Conservation (phyloP, 2,329 filamentous ascomycete genomes). For the Xylaria sp. region DNA sequence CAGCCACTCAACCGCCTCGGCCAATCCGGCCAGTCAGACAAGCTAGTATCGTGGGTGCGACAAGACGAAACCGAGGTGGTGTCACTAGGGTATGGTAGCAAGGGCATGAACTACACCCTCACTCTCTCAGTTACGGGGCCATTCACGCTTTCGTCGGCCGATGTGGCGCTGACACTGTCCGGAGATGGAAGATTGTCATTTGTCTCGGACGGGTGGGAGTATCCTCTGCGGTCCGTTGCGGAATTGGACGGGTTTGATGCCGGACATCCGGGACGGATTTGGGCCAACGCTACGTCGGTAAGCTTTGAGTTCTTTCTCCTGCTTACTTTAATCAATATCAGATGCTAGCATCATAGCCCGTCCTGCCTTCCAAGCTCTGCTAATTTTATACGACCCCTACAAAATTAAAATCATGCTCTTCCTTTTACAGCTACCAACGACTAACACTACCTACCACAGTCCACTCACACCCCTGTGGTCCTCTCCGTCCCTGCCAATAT, state of each 20-base stretch:
- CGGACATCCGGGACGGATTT: slow-evolving; percentile 56
- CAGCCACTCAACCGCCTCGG: neutral
- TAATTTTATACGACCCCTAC: too few species aligned
- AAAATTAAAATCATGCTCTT: too few species aligned
- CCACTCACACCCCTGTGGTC: slow-evolving; percentile 49
- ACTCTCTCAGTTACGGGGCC: slow-evolving; percentile 45
- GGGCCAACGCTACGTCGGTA: slow-evolving; percentile 51
- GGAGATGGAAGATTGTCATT: slow-evolving; percentile 48
- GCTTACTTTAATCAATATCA: neutral
- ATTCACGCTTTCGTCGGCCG: slow-evolving; percentile 51
- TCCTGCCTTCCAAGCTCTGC: too few species aligned
- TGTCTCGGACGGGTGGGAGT: slow-evolving; percentile 49
- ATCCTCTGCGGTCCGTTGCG: slow-evolving; percentile 54
- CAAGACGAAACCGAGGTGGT: slow-evolving; percentile 4
- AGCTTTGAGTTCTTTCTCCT: neutral
- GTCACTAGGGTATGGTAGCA: slow-evolving; percentile 45
- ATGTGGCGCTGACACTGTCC: slow-evolving; percentile 48
- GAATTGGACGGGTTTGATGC: slow-evolving; percentile 52
- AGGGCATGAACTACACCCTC: slow-evolving; percentile 54
- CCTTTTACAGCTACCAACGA: too few species aligned
- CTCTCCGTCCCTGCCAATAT: slow-evolving; percentile 44
- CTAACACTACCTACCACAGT: slow-evolving; percentile 31
- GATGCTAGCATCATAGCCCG: too few species aligned
- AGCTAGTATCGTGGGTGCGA: slow-evolving; percentile 43
- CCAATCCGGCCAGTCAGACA: slow-evolving; percentile 1